A percentile compares a stretch with the other conserved stretches of the same genome.
Conservation (phyloP, 352 stramenopile species). For the Globisporangium echinulatum region DNA sequence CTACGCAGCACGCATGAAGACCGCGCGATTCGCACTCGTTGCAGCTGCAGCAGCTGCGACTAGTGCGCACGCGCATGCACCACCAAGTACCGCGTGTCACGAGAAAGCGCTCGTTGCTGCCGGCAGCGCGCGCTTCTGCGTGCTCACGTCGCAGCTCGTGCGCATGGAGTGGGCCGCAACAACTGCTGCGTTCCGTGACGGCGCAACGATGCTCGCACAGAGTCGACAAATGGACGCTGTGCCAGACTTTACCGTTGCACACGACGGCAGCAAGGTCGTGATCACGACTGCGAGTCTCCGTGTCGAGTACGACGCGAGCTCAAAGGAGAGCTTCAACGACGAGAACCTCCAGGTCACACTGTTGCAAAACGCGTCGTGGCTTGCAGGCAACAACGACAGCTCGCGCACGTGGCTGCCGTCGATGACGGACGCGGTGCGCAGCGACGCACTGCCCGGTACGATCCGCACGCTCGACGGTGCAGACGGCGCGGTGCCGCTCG, state of each 20-base stretch:
- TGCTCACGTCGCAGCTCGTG: constrained; percentile 26
- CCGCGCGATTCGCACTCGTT: not conserved
- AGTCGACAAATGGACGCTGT: constrained; percentile 14
- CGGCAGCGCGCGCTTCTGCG: constrained; percentile 28
- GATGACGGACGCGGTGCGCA: constrained; percentile 15
- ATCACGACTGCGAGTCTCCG: constrained; percentile 15
- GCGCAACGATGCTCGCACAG: constrained; percentile 17
- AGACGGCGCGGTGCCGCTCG: constrained; percentile 21
- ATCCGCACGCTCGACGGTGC: constrained; percentile 31
- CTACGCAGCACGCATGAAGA: constrained; percentile 1
- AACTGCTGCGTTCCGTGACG: constrained; percentile 15
- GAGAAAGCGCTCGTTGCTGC: constrained; percentile 12
- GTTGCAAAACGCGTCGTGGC: not conserved
- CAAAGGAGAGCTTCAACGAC: constrained; percentile 19
- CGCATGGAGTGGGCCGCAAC: constrained; percentile 24
- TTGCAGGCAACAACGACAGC: not conserved
- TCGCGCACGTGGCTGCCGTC: constrained; percentile 14
- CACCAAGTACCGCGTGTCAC: constrained; percentile 5
- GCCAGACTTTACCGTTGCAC: constrained; percentile 11
- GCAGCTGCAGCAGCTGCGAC: not conserved
- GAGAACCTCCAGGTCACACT: constrained; percentile 21
- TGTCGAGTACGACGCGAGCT: constrained; percentile 16
- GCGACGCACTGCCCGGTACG: constrained; percentile 22
- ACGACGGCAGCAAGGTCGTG: constrained; percentile 12
- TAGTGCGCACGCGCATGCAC: not conserved